Evolutionary conservation across 2,329 filamentous ascomycete genomes (phyloP).

Genomic region (Westerdykella sp.): DNA sequence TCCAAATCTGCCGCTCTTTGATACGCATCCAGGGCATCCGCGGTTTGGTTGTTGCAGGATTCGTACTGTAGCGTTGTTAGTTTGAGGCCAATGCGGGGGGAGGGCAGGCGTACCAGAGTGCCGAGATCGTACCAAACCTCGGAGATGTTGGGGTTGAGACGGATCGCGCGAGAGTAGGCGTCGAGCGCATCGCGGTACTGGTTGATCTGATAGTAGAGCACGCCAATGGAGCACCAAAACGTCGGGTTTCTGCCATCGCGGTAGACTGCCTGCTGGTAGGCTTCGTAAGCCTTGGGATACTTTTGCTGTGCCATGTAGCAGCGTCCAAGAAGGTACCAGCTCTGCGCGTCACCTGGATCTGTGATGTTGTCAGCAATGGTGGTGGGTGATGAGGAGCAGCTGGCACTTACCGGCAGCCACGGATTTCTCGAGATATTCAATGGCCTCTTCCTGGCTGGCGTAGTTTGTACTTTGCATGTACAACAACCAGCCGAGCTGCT

Average conservation of each 20-base stretch:
- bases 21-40: slow-evolving; percentile 92
- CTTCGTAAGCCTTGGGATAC: slow-evolving; percentile 96
- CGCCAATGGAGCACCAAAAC: slow-evolving; percentile 99
- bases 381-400: too few species aligned
- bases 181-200: slow-evolving; percentile 97
- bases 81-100: not conserved
- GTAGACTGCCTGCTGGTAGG: slow-evolving; percentile 97
- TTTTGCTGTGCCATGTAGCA: slow-evolving; percentile 99
- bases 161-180: slow-evolving; percentile 93
- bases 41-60: slow-evolving; percentile 97
- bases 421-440: slow-evolving; percentile 95
- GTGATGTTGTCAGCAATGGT: slow-evolving; percentile 3
- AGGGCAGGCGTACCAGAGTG: slow-evolving; percentile 65
- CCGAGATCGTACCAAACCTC: slow-evolving; percentile 99
- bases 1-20: slow-evolving; percentile 91
- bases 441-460: slow-evolving; percentile 87
- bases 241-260: slow-evolving; percentile 95
- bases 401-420: slow-evolving; percentile 70
- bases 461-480: slow-evolving; percentile 93
- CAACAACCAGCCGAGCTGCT: slow-evolving; percentile 95
- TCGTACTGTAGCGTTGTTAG: slow-evolving; percentile 62
- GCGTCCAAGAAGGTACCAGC: slow-evolving; percentile 94
- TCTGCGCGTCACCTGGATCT: slow-evolving; percentile 94
- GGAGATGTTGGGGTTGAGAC: slow-evolving; percentile 94
- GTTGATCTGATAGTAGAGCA: slow-evolving; percentile 99